phyloP scores from a whole-genome alignment of 352 stramenopile species.

The Globisporangium abappressorium region DNA sequence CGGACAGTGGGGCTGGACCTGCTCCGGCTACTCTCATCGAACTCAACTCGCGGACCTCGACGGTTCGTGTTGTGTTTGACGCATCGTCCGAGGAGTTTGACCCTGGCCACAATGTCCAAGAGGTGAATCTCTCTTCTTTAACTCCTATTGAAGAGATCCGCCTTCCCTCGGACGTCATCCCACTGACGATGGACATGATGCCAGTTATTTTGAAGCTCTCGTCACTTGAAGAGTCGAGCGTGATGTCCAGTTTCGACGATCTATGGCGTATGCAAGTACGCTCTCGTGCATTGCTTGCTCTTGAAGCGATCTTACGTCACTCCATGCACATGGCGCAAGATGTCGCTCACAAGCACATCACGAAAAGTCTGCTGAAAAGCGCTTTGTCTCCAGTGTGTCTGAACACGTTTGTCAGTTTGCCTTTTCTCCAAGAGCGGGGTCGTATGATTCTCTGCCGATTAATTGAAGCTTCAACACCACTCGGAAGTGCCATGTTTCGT shows the following conservation, averaged over 20 bases:
- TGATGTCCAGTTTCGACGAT: conserved; percentile 68
- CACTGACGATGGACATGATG: conserved; percentile 74
- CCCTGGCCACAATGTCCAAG: conserved; percentile 80
- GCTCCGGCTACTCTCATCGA: conserved; percentile 75
- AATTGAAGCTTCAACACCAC: conserved; percentile 79
- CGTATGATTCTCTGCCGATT: conserved; percentile 82
- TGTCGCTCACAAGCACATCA: conserved; percentile 37
- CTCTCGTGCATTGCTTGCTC: conserved; percentile 73
- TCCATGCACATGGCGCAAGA: conserved; percentile 38
- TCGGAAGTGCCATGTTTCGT: conserved; percentile 77
- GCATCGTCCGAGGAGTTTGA: conserved; percentile 63
- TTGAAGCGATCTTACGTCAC: conserved; percentile 74
- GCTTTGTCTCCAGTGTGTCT: conserved; percentile 66
- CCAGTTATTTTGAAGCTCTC: conserved; percentile 79
- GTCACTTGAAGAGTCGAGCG: conserved; percentile 65
- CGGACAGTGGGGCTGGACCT: conserved; percentile 27
- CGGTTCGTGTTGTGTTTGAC: conserved; percentile 79
- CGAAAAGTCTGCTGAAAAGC: conserved; percentile 49
- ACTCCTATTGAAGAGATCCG: conserved; percentile 78
- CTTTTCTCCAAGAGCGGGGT: conserved; percentile 74
- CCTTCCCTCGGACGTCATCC: conserved; percentile 44
- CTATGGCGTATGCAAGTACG: conserved; percentile 84
- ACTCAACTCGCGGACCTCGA: conserved; percentile 56
- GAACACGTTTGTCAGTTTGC: conserved; percentile 69
- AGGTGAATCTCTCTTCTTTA: conserved; percentile 62